A percentile compares a stretch with the other conserved stretches of the same genome.
Conservation (phyloP, 768 basidiomycete species). For the Pulveroboletus frians region DNA sequence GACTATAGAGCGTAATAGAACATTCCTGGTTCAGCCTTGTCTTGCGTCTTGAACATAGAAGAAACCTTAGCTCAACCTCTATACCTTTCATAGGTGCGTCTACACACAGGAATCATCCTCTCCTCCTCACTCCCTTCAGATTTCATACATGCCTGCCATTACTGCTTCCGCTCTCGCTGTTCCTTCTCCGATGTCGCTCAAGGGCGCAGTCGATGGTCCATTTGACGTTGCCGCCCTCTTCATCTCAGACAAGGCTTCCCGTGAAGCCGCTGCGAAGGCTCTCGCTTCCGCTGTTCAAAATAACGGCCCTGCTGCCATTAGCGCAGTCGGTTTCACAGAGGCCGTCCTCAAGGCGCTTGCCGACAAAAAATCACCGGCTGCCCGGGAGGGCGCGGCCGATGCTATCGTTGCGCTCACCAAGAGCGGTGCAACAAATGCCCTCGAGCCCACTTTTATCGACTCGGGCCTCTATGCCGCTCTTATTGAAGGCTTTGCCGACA, state of each 20-base stretch:
- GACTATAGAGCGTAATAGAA: constrained; percentile 51
- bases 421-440: constrained; percentile 68
- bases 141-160: constrained; percentile 74
- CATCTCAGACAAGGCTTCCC: constrained; percentile 77
- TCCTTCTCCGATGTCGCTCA: constrained; percentile 66
- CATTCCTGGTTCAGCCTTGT: constrained; percentile 30
- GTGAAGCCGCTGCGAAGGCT: constrained; percentile 62
- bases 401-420: constrained; percentile 62
- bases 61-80: constrained; percentile 33
- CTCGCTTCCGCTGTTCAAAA: constrained; percentile 77
- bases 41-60: constrained; percentile 32
- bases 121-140: constrained; percentile 31
- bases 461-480: constrained; percentile 84
- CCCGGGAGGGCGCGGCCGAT: constrained; percentile 83
- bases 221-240: constrained; percentile 76
- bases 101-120: background rate
- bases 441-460: constrained; percentile 85
- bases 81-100: constrained; percentile 39
- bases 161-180: constrained; percentile 55
- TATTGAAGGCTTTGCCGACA: constrained; percentile 92
- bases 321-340: constrained; percentile 61
- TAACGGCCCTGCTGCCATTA: constrained; percentile 75
- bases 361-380: constrained; percentile 93
- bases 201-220: constrained; percentile 60
- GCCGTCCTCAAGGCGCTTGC: constrained; percentile 78